phyloP scores from a whole-genome alignment of 2,329 filamentous ascomycete species.

The Rhynchosporium graminicola region DNA sequence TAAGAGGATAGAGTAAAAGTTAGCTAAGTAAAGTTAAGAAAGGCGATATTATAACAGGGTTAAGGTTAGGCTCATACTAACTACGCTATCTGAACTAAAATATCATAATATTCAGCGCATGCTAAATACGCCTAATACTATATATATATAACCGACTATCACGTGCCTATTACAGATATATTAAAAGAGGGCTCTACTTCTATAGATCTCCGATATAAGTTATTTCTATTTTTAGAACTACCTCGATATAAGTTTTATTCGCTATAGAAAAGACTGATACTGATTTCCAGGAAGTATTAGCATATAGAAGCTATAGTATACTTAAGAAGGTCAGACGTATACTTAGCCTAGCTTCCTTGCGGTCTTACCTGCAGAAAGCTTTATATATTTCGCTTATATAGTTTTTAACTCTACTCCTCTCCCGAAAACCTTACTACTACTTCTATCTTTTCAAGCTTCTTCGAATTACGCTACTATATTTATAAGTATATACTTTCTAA shows the following conservation, averaged over 20 bases:
- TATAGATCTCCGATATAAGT: not conserved
- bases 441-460: constrained; percentile 28
- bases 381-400: constrained; percentile 24
- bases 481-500: constrained; percentile 24
- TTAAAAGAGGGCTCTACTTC: not conserved
- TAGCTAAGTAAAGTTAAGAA: not conserved
- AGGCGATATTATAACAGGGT: too few species aligned
- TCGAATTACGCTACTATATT: constrained; percentile 27
- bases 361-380: constrained; percentile 25
- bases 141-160: too few species aligned
- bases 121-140: too few species aligned
- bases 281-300: not conserved
- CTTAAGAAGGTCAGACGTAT: constrained; percentile 1
- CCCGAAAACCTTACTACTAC: constrained; percentile 16
- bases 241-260: too few species aligned
- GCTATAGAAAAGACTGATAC: not conserved
- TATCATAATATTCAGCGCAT: too few species aligned
- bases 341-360: constrained; percentile 22
- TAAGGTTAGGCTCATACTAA: too few species aligned
- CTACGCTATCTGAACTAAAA: too few species aligned
- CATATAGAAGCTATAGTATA: constrained; percentile 2
- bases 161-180: too few species aligned
- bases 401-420: constrained; percentile 23
- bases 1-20: not conserved
- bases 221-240: not conserved